Conservation (phyloP, 345 rosid species). For the Camelina laxa region DNA sequence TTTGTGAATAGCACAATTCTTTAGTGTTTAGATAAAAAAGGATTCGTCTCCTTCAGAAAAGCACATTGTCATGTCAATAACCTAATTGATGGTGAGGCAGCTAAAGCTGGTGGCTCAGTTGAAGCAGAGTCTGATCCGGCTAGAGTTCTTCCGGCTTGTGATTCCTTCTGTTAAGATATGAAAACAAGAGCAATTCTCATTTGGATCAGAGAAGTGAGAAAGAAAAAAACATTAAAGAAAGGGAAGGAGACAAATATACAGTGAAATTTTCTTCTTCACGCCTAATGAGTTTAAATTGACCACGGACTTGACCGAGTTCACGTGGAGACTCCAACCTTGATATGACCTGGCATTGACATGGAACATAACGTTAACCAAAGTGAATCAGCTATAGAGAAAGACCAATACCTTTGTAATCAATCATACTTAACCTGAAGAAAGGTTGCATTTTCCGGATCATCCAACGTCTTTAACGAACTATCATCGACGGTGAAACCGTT, state of each 20-base stretch:
- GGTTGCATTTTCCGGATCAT: conserved; percentile 62
- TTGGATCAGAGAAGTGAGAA: background rate
- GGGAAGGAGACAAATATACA: conserved; percentile 37
- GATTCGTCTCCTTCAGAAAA: background rate
- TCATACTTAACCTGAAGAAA: conserved; percentile 61
- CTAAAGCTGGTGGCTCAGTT: conserved; percentile 43
- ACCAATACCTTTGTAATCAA: background rate
- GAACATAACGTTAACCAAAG: conserved; percentile 9
- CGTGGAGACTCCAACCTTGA: conserved; percentile 57
- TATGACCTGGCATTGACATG: conserved; percentile 33
- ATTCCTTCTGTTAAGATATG: conserved; percentile 47
- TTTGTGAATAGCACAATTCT: background rate
- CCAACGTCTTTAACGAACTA: conserved; percentile 62
- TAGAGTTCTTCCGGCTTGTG: conserved; percentile 57
- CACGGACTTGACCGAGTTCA: conserved; percentile 56
- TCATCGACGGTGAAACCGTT: conserved; percentile 73
- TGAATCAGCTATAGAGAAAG: background rate
- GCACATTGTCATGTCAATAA: background rate
- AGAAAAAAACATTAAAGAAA: background rate
- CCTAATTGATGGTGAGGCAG: conserved; percentile 53
- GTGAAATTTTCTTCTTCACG: conserved; percentile 60
- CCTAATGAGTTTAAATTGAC: conserved; percentile 57
- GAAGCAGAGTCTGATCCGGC: conserved; percentile 40
- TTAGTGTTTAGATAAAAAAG: background rate
- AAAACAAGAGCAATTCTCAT: background rate